Conservation (phyloP, 73 alveolate species). For the Paramecium tetraurelia region DNA sequence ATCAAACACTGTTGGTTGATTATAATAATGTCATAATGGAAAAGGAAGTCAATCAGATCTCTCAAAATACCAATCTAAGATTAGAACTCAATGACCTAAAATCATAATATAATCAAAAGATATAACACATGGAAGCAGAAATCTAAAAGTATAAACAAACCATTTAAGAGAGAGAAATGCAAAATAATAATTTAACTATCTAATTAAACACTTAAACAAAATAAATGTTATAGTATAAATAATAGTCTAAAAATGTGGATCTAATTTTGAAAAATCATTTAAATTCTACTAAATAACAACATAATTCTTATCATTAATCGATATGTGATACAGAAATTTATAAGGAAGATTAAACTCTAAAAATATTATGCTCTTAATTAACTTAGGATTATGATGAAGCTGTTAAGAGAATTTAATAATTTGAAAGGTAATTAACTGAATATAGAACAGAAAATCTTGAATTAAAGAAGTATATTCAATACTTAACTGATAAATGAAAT, state of each 20-base stretch:
- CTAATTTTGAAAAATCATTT: not conserved
- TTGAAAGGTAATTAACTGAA: slow-evolving; percentile 21
- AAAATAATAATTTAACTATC: not conserved
- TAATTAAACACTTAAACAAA: not conserved
- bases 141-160: not conserved
- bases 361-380: not conserved
- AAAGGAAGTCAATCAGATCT: not conserved
- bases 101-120: not conserved
- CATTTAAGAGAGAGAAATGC: not conserved
- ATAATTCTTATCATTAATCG: not conserved
- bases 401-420: slow-evolving; percentile 15
- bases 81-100: not conserved
- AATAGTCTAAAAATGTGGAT: not conserved
- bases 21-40: not conserved
- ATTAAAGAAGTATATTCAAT: slow-evolving; percentile 20
- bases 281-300: not conserved
- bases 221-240: not conserved
- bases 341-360: not conserved
- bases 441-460: slow-evolving; percentile 15
- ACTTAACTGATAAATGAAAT: not conserved
- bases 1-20: not conserved
- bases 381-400: slow-evolving; percentile 43
- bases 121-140: not conserved
- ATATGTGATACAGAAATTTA: not conserved
- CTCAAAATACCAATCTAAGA: not conserved